Percentiles rank a stretch among this genome's conserved stretches.
Conservation (phyloP, 306 rosid genomes). For the Cucurbita maxima region DNA sequence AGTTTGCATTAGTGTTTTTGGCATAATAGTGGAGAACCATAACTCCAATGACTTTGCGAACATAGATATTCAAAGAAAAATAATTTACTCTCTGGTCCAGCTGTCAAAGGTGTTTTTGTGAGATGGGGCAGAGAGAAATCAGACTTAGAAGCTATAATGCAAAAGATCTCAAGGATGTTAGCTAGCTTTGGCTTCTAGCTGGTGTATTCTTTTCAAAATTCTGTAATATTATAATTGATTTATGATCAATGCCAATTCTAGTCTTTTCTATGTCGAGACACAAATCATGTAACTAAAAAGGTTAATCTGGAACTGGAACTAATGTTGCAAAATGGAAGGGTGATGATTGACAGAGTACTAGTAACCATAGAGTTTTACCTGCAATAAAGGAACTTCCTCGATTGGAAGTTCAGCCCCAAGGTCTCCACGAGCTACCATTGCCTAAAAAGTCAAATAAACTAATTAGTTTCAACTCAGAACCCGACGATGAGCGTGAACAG, state of each 20-base stretch:
- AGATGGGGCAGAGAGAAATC: background rate
- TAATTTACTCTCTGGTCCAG: background rate
- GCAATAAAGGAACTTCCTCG: conserved; percentile 91
- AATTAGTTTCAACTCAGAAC: background rate
- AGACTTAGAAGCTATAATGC: background rate
- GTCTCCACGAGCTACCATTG: conserved; percentile 99
- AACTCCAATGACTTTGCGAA: background rate
- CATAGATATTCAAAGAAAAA: background rate
- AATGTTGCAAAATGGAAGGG: background rate
- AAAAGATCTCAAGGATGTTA: background rate
- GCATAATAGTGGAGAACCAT: background rate
- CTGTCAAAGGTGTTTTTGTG: background rate
- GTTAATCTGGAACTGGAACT: background rate
- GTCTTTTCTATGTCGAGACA: background rate
- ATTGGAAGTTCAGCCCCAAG: conserved; percentile 99
- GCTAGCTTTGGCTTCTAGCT: background rate
- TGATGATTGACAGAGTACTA: background rate
- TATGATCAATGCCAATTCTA: background rate
- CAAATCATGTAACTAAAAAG: background rate
- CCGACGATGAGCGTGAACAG: background rate
- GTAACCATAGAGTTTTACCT: conserved; percentile 32
- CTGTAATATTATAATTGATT: background rate
- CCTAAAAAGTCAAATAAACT: conserved; percentile 35
- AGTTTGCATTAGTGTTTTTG: background rate
- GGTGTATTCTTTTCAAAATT: background rate